Conservation (phyloP, 805 yeast genomes). For the Yamadazyma ubonensis region DNA sequence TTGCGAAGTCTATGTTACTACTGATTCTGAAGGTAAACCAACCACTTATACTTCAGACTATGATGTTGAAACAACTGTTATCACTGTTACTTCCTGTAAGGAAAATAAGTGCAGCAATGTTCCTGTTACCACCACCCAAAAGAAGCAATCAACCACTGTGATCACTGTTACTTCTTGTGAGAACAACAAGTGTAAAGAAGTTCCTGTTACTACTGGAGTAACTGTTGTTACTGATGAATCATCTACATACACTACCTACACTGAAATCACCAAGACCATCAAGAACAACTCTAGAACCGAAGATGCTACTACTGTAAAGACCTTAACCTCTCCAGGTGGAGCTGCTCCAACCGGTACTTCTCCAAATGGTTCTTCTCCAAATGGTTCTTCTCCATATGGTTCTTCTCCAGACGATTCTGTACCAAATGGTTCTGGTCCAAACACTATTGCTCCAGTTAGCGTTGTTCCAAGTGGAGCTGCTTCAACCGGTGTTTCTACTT, state of each 20-base stretch:
- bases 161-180: slow-evolving; percentile 39
- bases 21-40: slow-evolving; percentile 8
- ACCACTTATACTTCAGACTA: slow-evolving; percentile 12
- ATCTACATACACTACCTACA: slow-evolving; percentile 20
- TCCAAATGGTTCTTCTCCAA: not conserved
- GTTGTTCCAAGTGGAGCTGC: too few relatives aligned
- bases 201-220: slow-evolving; percentile 34
- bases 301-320: slow-evolving; percentile 10
- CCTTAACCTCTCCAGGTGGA: too few relatives aligned
- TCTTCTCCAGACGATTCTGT: too few relatives aligned
- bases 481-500: slow-evolving; percentile 6
- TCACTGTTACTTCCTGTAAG: slow-evolving; percentile 37
- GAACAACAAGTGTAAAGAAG: slow-evolving; percentile 27
- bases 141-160: slow-evolving; percentile 27
- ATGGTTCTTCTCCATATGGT: not conserved
- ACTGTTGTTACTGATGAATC: slow-evolving; percentile 19
- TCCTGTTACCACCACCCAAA: slow-evolving; percentile 27
- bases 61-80: slow-evolving; percentile 24
- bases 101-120: slow-evolving; percentile 27
- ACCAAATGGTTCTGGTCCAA: not conserved
- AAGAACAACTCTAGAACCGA: slow-evolving; percentile 7
- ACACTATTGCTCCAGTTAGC: not conserved
- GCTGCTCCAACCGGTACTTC: slow-evolving; percentile 4
- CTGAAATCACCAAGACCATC: not conserved
- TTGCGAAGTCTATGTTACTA: slow-evolving; percentile 15